Evolutionary conservation across 2,329 filamentous ascomycete species (phyloP), one percentile per base, ranked within the genome.

Genomic region (Leptosphaerulina australis): DNA sequence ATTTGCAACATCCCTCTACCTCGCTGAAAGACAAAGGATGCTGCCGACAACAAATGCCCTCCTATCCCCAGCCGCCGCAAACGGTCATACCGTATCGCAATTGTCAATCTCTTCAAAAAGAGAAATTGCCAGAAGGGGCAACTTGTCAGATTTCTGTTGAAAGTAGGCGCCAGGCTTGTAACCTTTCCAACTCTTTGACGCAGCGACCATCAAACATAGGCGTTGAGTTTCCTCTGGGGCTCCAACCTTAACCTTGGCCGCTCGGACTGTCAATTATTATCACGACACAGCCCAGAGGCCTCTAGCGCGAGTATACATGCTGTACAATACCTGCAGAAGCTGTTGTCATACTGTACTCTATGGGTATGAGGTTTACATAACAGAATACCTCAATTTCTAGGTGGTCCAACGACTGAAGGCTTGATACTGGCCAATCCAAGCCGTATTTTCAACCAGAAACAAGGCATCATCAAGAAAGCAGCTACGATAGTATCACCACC

Each of bases 141-240:
- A 35, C 14, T 46, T 20, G 5, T 20, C 9, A n/a, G 26, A 8
- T 12, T 28, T 41, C n/a, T 29, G 47, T 50, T 5, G 47, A 44
- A 39, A 29, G 35, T 35, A 50, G 47, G 46, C 28, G 21, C 21
- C 35, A 36, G 34, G 41, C 40, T 41, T 51, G 48, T 51, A 45
- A 51, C 48, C 24, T 36, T 50, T 15, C 26, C 38, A 38, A 43
- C 28, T 35, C 39, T 28, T 35, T 33, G 33, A 46, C 33, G 35
- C 34, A 28, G 44, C 35, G 39, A 38, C 44, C 34, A 30, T 46
- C 33, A 45, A 36, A 30, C 14, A 37, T 34, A 45, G 43, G 43
- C 43, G 43, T 21, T 36, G 41, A 44, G 41, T 33, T 44, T 44
- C 41, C 41, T 31, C n/a, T 45, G 33, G 30, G 41, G 34, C 36